A percentile compares a stretch with the other conserved stretches of the same genome.
phyloP scores from a whole-genome alignment of 176 grass and related monocot genomes.

The Bonia amplexicaulis region DNA sequence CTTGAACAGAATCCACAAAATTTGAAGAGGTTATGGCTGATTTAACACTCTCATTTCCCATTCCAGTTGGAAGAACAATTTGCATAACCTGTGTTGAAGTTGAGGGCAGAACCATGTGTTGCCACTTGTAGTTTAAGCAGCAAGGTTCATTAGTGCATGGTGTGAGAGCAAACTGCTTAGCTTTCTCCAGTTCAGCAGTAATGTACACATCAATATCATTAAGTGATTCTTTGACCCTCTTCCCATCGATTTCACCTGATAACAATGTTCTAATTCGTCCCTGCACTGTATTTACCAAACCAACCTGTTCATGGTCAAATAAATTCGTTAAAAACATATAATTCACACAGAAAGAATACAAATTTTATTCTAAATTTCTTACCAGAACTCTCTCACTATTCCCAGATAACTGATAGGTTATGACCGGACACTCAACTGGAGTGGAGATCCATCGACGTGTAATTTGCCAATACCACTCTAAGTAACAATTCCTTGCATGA shows the following conservation, averaged over 20 bases:
- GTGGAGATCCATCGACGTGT: constrained; percentile 46
- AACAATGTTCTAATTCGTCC: constrained; percentile 35
- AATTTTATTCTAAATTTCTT: constrained; percentile 22
- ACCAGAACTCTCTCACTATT: constrained; percentile 34
- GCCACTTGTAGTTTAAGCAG: background rate
- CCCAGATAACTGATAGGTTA: constrained; percentile 21
- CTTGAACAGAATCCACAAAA: constrained; percentile 11
- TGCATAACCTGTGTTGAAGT: background rate
- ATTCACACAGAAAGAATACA: background rate
- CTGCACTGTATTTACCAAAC: constrained; percentile 40
- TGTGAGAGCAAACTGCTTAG: constrained; percentile 21
- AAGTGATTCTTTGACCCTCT: constrained; percentile 33
- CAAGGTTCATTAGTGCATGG: background rate
- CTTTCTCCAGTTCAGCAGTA: constrained; percentile 29
- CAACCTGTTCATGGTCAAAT: constrained; percentile 33
- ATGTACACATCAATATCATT: constrained; percentile 38
- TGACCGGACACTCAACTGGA: constrained; percentile 38
- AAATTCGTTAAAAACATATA: background rate
- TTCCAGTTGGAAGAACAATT: constrained; percentile 28
- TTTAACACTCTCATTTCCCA: background rate
- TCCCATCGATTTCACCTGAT: constrained; percentile 15
- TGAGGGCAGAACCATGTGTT: constrained; percentile 9
- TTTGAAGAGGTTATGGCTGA: background rate
- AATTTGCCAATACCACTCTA: constrained; percentile 47
- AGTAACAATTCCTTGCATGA: constrained; percentile 42